Base-by-base conservation (phyloP, 1,284 basidiomycete genomes). In the Melampsora larici-populina region DNA sequence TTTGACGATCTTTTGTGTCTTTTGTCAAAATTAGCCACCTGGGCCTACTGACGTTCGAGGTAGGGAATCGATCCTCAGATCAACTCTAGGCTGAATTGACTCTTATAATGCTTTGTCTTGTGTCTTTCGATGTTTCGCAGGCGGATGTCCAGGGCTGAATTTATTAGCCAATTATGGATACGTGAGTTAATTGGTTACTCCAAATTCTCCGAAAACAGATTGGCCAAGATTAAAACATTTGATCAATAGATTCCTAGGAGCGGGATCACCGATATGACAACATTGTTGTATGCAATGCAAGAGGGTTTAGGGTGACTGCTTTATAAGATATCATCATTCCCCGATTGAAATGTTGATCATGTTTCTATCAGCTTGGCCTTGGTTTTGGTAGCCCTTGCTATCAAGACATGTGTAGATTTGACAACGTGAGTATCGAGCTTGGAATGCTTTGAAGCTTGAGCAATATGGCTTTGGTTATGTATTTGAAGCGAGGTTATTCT, bases 111-210 rank as follows among this genome's bases (percentile, higher is more conserved):
- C 40, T 58, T 11, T 58, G 55, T 8, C n/a, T 58, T 58, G n/a
- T 58, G 55, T 58, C n/a, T 29, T 58, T 29, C 7, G 0, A 62
- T 26, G 0, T 51, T 43, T 43, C 40, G 40, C 29, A 31, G 74
- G 74, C 55, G 70, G 70, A 3, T 77, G 74, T 58, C 74, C 74
- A 0, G 74, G 74, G 33, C 33, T 77, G 8, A 77, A 70, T 21
- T 29, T 77, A 13, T 43, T 70, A 58, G 74, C 64, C 21, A 77
- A 70, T n/a, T 70, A 70, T 26, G 74, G 74, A 15, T 77, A 49
- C 7, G 40, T 70, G 46, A 26, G 48, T 74, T 4, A 24, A 24
- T 2, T 70, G 21, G 29, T 21, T 15, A 29, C n/a, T 24, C 21
- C 7, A n/a, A 18, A n/a, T 18, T 15, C 13, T 55, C 48, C 11